phyloP scores from a whole-genome alignment of 768 basidiomycete genomes.

The Lactarius quietus region DNA sequence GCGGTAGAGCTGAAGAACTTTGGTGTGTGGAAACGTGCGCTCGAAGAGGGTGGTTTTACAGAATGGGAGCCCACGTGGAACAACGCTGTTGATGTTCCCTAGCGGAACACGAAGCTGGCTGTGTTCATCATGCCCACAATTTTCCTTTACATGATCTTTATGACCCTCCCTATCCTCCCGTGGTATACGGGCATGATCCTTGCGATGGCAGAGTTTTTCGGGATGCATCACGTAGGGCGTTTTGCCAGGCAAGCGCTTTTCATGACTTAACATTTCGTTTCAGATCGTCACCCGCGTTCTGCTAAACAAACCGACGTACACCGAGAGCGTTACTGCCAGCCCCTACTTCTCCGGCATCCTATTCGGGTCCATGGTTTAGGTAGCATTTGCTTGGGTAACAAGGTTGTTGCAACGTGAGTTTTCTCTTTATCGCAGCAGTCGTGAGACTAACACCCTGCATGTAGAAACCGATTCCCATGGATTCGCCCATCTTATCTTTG shows the following conservation, averaged over 20 bases:
- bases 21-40: slow-evolving; percentile 83
- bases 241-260: neutral
- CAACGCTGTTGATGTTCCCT: slow-evolving; percentile 1
- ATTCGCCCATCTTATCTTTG: slow-evolving; percentile 73
- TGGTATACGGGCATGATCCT: slow-evolving; percentile 88
- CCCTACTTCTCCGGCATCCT: slow-evolving; percentile 96
- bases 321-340: slow-evolving; percentile 78
- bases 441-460: neutral
- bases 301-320: slow-evolving; percentile 75
- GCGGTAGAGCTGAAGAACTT: slow-evolving; percentile 88
- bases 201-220: slow-evolving; percentile 83
- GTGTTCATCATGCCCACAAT: slow-evolving; percentile 77
- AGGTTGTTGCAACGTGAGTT: slow-evolving; percentile 66
- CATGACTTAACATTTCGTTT: slow-evolving; percentile 17
- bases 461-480: slow-evolving; percentile 75
- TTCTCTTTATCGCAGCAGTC: neutral
- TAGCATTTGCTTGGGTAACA: slow-evolving; percentile 76
- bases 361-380: slow-evolving; percentile 80
- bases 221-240: slow-evolving; percentile 82
- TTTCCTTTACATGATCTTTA: slow-evolving; percentile 80
- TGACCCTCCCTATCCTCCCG: slow-evolving; percentile 75
- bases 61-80: neutral
- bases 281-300: slow-evolving; percentile 84
- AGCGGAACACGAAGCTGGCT: slow-evolving; percentile 79
- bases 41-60: slow-evolving; percentile 72